phyloP scores from a whole-genome alignment of 352 stramenopile genomes.

The Aphanomyces euteiches region DNA sequence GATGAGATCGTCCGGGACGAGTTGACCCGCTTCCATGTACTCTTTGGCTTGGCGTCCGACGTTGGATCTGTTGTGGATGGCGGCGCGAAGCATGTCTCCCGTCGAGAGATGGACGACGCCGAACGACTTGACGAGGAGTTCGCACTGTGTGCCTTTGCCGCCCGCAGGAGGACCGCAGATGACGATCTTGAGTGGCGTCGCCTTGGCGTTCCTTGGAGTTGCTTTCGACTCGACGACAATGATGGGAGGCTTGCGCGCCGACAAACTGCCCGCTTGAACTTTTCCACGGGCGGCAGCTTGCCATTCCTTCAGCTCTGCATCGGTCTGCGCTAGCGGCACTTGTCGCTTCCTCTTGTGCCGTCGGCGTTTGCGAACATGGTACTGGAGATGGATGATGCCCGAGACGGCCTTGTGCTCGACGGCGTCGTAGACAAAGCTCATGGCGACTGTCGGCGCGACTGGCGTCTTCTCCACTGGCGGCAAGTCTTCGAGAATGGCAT shows the following conservation, averaged over 20 bases:
- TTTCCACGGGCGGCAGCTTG: background rate
- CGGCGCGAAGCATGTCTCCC: constrained; percentile 88
- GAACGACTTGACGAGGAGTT: constrained; percentile 77
- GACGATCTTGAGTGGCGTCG: constrained; percentile 38
- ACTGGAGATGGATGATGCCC: constrained; percentile 27
- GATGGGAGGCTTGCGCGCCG: background rate
- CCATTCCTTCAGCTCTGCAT: constrained; percentile 2
- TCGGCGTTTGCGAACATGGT: constrained; percentile 12
- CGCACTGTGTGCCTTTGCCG: constrained; percentile 96
- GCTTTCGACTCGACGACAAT: background rate
- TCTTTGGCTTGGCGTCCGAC: constrained; percentile 40
- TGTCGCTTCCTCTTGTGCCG: background rate
- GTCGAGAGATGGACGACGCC: constrained; percentile 89
- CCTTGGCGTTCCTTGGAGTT: background rate
- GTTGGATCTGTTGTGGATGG: constrained; percentile 51
- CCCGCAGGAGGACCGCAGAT: constrained; percentile 76
- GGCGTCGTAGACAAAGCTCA: constrained; percentile 29
- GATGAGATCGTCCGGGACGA: constrained; percentile 52
- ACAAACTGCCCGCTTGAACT: background rate
- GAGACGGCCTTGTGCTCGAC: constrained; percentile 19
- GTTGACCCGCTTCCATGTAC: constrained; percentile 49
- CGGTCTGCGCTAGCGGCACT: background rate
- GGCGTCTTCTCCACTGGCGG: constrained; percentile 9
- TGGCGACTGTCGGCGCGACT: background rate
- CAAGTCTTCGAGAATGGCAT: constrained; percentile 21